These are phyloP conservation scores for Neonectria sp. DNA, from an alignment of 2,329 filamentous ascomycete species.

Conservation along the genomic window DNA sequence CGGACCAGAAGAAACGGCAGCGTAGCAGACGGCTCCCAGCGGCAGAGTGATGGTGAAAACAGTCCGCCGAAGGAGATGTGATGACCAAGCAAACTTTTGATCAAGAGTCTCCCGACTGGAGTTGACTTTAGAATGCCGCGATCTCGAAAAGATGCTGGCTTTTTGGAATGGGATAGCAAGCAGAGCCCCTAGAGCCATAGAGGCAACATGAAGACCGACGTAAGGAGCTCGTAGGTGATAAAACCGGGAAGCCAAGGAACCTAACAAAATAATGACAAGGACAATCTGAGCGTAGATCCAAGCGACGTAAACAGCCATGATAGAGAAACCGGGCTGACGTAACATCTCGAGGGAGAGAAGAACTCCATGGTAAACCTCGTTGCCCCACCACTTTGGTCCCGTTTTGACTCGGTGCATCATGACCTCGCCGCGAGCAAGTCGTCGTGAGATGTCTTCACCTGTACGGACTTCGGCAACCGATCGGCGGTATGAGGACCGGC, in stretches of 20 bases:
- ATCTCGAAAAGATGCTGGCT: constrained; percentile 77
- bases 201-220: constrained; percentile 77
- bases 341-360: constrained; percentile 79
- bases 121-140: constrained; percentile 70
- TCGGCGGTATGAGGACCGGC: constrained; percentile 77
- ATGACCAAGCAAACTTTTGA: constrained; percentile 77
- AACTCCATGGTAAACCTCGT: constrained; percentile 81
- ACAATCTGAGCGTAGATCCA: constrained; percentile 87
- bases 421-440: constrained; percentile 80
- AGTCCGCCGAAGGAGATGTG: constrained; percentile 77
- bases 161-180: constrained; percentile 82
- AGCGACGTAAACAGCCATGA: constrained; percentile 79
- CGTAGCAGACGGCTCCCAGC: constrained; percentile 77
- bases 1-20: constrained; percentile 75
- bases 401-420: constrained; percentile 82
- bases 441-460: constrained; percentile 66
- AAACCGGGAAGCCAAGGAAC: constrained; percentile 78
- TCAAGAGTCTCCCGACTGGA: constrained; percentile 79
- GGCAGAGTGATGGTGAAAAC: constrained; percentile 79
- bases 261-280: constrained; percentile 79
- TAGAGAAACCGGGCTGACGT: constrained; percentile 79
- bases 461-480: constrained; percentile 76
- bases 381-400: constrained; percentile 82
- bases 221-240: constrained; percentile 76
- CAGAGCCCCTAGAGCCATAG: constrained; percentile 78